Base-by-base conservation (phyloP, 345 rosid species). In the Dovyalis caffra region DNA sequence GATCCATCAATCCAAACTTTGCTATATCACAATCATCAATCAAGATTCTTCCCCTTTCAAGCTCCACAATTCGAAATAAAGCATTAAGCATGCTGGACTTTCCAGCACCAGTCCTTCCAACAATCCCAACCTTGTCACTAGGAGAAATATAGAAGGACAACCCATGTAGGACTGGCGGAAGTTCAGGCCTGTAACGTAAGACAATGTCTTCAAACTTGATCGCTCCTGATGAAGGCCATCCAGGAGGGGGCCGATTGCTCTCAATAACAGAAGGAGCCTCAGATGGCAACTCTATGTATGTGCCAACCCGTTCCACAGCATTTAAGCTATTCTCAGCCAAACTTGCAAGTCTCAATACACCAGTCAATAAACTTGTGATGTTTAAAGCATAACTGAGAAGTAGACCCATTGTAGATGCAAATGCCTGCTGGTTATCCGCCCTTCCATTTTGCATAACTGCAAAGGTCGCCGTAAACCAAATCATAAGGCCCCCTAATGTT, bases 91-190 rank as follows among this genome's bases (percentile, higher is more conserved):
- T 91, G 83, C 99, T 95, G 70, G 99, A 95, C 81, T 95, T 95
- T 74, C 99, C 99, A 37, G 99, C 99, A 5, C 99, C 99, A 63
- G 99, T 95, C 84, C 99, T 93, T 83, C 99, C 99, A 70, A 95
- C 99, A 74, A 95, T 91, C 51, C 98, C 99, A 21, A 95, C 94
- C 88, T 95, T 95, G 83, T 91, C 97, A 77, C 92, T 90, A 28
- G 99, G 93, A 84, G 89, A 81, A 73, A 95, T 84, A n/a, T 74
- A 61, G 80, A 95, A 95, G 4, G 97, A 89, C 76, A 95, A 74
- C 66, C 87, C 97, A 85, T 93, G 98, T 66, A 95, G 82, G 66
- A 95, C 99, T 29, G 98, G 92, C 53, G 98, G 98, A 79, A 93
- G 97, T 80, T 91, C 97, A 63, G 92, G 90, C 78, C 99, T 88